Evolutionary conservation across 768 basidiomycete genomes (phyloP), one percentile per base, ranked within the genome.

Genomic region (Sistotremastrum suecicum): DNA sequence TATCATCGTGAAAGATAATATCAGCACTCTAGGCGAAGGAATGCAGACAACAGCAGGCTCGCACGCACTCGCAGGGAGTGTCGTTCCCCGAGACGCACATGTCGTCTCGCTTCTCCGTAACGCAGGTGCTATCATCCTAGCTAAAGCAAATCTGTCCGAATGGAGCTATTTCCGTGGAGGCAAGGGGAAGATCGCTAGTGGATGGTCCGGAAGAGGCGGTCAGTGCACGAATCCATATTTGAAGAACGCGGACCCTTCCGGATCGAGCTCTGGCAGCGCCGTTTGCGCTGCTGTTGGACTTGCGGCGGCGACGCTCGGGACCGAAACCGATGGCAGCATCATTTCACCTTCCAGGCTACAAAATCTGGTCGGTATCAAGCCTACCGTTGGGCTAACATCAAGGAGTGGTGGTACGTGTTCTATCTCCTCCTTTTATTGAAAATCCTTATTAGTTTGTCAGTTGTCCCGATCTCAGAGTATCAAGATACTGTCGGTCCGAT

Each of bases 31-130:
- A 20, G 20, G 20, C 20, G 20, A 20, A 38, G 45, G 51, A 30
- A 44, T 53, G 42, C 46, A 54, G 42, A 50, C 51, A 29, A 51
- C 49, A 5, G 35, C 53, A 51, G 64, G 63, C 12, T 62, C 61
- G 5, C 60, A 57, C 48, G 62, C 62, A 3, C 55, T 63, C 36
- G 51, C 63, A 3, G 58, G 57, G 5, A 58, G 58, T 7, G 49
- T 65, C 33, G 59, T 62, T 7, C 60, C 62, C 9, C 55, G 60
- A 37, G 62, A 62, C 39, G 62, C 63, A 0, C 43, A 46, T 20
- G 61, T 62, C 41, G 58, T 55, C 0, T 55, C 55, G 6, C 52
- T 51, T 30, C 57, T 64, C 7, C 59, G 59, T 33, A 48, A 46
- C 37, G 57, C 63, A 9, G 64, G 20, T 20, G 20, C 20, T 20